Base-by-base conservation (phyloP, 139 green algal species). In the Axilococcus clingmanii region DNA sequence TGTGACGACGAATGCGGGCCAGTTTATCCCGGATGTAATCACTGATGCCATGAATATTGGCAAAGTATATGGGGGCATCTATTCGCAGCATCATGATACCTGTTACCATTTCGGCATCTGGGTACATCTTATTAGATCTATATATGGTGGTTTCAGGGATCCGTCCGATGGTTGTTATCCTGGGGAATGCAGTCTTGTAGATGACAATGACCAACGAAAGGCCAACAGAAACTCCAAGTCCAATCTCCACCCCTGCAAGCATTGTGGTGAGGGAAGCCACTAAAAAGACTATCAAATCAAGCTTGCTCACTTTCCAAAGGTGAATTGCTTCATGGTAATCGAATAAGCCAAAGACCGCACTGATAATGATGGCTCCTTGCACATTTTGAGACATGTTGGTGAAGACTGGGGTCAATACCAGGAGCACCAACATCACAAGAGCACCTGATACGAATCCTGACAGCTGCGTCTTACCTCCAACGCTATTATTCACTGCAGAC, bases 401-500 rank as follows among this genome's bases (percentile, higher is more conserved):
- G 55, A 93, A 86, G 2, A 91, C 62, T 2, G 66, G 62, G 9
- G 83, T 89, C 27, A 88, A 44, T 48, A 79, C 78, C 40, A 90
- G 56, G 38, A 93, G 73, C 20, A 80, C 66, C 37, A 90, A 68
- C 44, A 79, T 68, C 4, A 93, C 74, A 9, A 85, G 51, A 43
- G 82, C 49, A 34, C 66, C 74, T 32, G 61, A 71, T 19, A 75
- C 48, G 14, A 82, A 27, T 19, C 66, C 63, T 11, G 80, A 72
- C 7, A 93, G 44, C n/a, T 61, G 64, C 0, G 72, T 77, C 49
- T 69, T 61, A 35, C 65, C 65, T n/a, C 75, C 74, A 23, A 69
- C 28, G 2, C 43, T 51, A 75, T 88, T 67, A 51, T 77, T 87
- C 23, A 95, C 79, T 0, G 86, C 78, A 2, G 86, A 88, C 34